Evolutionary conservation across 2,329 filamentous ascomycete genomes (phyloP), one percentile per base, ranked within the genome.

Genomic region (Lachnellula hyalina): DNA sequence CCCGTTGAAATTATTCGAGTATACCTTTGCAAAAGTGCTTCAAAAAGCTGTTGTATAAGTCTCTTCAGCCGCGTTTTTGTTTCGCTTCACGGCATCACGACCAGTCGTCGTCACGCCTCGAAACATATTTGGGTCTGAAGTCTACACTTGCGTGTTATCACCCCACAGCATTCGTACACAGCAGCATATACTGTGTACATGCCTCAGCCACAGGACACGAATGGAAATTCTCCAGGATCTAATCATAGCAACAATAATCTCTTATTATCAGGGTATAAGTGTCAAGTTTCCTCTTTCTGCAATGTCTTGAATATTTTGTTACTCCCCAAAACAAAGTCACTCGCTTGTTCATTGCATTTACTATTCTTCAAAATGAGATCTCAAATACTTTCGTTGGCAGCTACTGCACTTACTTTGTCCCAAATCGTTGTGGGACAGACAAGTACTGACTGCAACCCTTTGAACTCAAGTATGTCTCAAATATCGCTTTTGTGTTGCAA

Each of bases 371-470:
- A 52, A 25, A 59, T 59, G 57, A 54, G 45, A 42, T 52, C 48
- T 50, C 46, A 51, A 44, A 38, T 52, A 17, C 28, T 52, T 35
- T 55, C 56, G 12, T 42, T 55, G 19, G 52, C 55, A 35, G 54
- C 51, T 36, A 53, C 49, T 32, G 50, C 49, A 19, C 34, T 58
- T 21, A 36, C 55, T 19, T 49, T 60, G n/a, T 53, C 60, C 9
- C 67, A 78, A 51, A 69, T 80, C 44, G 75, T 76, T 49, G 63
- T 77, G 36, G 90, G 86, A 47, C 92, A 96, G 71, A 90, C 91
- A 32, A 83, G 72, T 49, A 90, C 88, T 14, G 72, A 79, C 49
- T 96, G 91, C 75, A 84, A 94, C 67, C 91, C 91, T 9, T 47
- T 52, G 19, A 77, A 90, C 61, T 73, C 75, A 58, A 82, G 64